phyloP scores from a whole-genome alignment of 106 monocot species.

The Dendrobium chrysotoxum region DNA sequence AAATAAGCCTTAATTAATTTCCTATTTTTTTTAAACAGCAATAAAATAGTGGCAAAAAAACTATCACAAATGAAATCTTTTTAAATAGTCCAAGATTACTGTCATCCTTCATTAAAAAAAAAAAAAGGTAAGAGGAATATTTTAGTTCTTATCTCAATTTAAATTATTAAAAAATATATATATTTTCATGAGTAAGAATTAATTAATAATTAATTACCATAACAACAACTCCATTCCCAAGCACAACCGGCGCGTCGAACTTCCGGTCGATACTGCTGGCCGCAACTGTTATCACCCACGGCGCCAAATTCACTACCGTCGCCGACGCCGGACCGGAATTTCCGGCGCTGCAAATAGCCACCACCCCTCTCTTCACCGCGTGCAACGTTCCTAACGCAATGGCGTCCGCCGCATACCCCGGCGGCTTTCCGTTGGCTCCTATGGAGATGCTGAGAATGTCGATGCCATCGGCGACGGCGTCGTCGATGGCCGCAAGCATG shows the following conservation, averaged over 20 bases:
- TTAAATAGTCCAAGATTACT: too few relatives aligned
- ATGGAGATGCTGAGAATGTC: slow-evolving; percentile 75
- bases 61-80: too few relatives aligned
- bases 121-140: too few relatives aligned
- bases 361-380: slow-evolving; percentile 41
- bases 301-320: slow-evolving; percentile 64
- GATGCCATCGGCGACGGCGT: slow-evolving; percentile 75
- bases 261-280: slow-evolving; percentile 83
- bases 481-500: slow-evolving; percentile 83
- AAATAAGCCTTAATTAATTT: too few relatives aligned
- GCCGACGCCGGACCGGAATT: slow-evolving; percentile 60
- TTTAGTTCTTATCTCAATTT: too few relatives aligned
- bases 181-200: too few relatives aligned
- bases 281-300: slow-evolving; percentile 84
- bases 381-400: slow-evolving; percentile 80
- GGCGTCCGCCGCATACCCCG: slow-evolving; percentile 26
- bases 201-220: slow-evolving; percentile 24
- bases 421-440: slow-evolving; percentile 29
- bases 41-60: too few relatives aligned
- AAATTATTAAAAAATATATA: background rate
- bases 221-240: slow-evolving; percentile 42
- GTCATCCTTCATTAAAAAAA: too few relatives aligned
- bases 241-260: slow-evolving; percentile 32
- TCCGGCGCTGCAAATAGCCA: slow-evolving; percentile 63
- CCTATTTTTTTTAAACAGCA: too few relatives aligned